Percentiles rank a stretch among this genome's conserved stretches.
These are phyloP conservation scores for Cercospora citrullina DNA, from an alignment of 2,329 filamentous ascomycete species.

Conservation along the genomic window DNA sequence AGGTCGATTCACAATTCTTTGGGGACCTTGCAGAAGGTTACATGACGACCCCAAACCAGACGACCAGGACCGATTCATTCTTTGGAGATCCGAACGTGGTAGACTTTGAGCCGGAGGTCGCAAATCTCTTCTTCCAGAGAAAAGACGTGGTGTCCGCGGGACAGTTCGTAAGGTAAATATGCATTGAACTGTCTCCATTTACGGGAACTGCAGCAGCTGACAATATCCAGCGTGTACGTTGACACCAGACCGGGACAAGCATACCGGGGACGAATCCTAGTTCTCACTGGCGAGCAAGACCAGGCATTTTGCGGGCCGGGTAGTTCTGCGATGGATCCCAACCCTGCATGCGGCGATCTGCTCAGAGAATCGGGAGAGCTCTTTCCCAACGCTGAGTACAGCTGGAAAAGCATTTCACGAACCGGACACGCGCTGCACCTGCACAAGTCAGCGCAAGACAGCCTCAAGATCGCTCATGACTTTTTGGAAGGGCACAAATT, in stretches of 20 bases:
- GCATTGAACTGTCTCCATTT: not conserved
- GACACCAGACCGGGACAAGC: conserved; percentile 8
- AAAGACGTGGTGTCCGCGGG: conserved; percentile 22
- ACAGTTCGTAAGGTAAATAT: conserved; percentile 18
- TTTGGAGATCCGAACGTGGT: conserved; percentile 20
- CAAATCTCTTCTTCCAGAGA: conserved; percentile 18
- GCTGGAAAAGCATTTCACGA: conserved; percentile 18
- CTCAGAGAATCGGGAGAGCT: conserved; percentile 16
- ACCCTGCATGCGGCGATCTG: conserved; percentile 17
- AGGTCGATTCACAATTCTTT: conserved; percentile 18
- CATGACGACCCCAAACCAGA: conserved; percentile 20
- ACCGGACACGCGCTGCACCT: conserved; percentile 18
- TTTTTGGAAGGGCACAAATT: conserved; percentile 15
- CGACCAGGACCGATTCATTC: conserved; percentile 23
- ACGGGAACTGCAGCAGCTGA: not conserved
- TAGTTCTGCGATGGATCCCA: conserved; percentile 15
- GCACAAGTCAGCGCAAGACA: conserved; percentile 14
- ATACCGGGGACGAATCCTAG: conserved; percentile 20
- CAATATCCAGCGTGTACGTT: conserved; percentile 12
- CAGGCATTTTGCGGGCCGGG: conserved; percentile 26
- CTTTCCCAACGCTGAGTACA: conserved; percentile 23
- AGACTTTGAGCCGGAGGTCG: conserved; percentile 19
- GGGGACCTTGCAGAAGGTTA: conserved; percentile 18
- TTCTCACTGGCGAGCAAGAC: conserved; percentile 24
- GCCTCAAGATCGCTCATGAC: conserved; percentile 13